Conservation (phyloP, 202 grass and related monocot species). For the Cymbopogon flexuosus region DNA sequence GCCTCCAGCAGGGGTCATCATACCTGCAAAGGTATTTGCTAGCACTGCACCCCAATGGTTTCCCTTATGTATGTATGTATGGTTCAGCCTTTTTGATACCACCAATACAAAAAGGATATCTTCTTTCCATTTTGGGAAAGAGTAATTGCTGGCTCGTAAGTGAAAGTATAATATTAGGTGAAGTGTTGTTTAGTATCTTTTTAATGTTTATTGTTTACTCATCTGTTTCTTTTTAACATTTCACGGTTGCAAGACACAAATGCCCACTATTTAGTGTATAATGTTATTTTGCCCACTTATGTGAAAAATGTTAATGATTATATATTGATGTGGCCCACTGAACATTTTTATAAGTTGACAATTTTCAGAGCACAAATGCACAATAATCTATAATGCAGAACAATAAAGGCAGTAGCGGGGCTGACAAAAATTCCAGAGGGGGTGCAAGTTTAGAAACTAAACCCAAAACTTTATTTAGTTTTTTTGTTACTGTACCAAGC, state of each 20-base stretch:
- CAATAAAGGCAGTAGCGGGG: neutral
- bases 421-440: neutral
- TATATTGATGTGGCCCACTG: neutral
- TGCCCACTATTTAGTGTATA: neutral
- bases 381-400: neutral
- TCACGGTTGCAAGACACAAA: neutral
- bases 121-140: slow-evolving; percentile 16
- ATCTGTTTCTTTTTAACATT: slow-evolving; percentile 15
- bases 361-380: neutral
- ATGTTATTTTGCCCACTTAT: neutral
- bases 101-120: neutral
- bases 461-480: neutral
- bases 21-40: slow-evolving; percentile 67
- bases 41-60: neutral
- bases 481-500: neutral
- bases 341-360: neutral
- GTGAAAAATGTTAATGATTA: neutral
- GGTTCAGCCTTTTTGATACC: neutral
- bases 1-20: slow-evolving; percentile 68
- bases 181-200: neutral
- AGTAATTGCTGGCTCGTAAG: slow-evolving; percentile 10
- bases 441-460: neutral
- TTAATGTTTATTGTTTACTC: neutral
- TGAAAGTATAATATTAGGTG: neutral
- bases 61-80: slow-evolving; percentile 11